Evolutionary conservation across 1,139 yeast genomes (phyloP), one percentile per base, ranked within the genome.

Genomic region (Blastobotrys raffinosifermentans): DNA sequence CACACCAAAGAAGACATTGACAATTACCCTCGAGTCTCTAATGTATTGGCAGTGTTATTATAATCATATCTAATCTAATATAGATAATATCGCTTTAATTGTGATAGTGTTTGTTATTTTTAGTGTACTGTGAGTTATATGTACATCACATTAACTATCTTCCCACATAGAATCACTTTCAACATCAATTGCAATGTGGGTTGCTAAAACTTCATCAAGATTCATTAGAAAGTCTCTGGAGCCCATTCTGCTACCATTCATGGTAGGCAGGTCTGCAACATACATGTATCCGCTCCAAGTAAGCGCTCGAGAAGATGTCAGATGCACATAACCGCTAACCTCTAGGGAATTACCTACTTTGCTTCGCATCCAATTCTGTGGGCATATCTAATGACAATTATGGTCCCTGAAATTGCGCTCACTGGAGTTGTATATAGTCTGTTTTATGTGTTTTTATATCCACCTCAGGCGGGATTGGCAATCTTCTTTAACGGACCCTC

Each of bases 401-500:
- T 75, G 17, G 42, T 75, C 2, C 84, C 85, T 0, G 73, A 76
- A 40, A 34, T 77, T 3, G 23, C 72, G 0, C 58, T 79, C 1
- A 62, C 74, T 2, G 39, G 62, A 10, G 38, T 61, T 4, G 67
- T 77, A 0, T 74, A 75, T 43, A 32, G 63, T 1, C 37, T 65
- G 3, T 59, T 69, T 45, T 68, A 64, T 47, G 35, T 66, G 9
- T 51, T 64, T 21, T 54, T 73, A 13, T 75, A 70, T 48, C 80
- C 81, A 1, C 54, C 70, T 8, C 69, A 71, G 40, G 71, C 75
- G 1, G 53, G 67, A 1, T 39, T 75, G 2, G 68, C 75, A 2
- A 46, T 70, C 3, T 51, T 74, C n/a, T 55, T 76, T 35, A 66
- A 72, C 40, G 79, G 84, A 0, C 75, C 81, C 0, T 57, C 73